Evolutionary conservation across 106 monocot genomes (phyloP).

Genomic region (Dioscorea alata): DNA sequence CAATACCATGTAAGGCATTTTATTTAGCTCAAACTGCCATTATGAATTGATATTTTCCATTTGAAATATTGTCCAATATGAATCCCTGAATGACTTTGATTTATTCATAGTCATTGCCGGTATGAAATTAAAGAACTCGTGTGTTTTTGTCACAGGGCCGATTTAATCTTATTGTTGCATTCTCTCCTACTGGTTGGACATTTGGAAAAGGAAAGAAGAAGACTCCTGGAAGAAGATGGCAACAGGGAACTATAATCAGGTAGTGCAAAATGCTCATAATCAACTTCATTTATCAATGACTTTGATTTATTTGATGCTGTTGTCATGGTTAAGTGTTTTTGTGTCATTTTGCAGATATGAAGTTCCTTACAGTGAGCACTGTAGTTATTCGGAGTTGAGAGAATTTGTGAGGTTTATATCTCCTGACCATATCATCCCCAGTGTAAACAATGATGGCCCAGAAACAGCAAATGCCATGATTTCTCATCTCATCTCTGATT

Average conservation of each 20-base stretch:
- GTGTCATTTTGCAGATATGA: conserved; percentile 53
- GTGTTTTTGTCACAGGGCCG: conserved; percentile 29
- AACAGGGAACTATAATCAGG: conserved; percentile 96
- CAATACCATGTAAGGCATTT: conserved; percentile 67
- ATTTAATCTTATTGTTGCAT: conserved; percentile 87
- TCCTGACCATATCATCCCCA: conserved; percentile 83
- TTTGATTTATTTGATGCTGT: too few species aligned
- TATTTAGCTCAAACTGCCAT: background rate
- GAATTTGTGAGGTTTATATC: conserved; percentile 80
- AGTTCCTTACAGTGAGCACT: conserved; percentile 97
- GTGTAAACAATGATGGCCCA: conserved; percentile 85
- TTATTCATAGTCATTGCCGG: background rate
- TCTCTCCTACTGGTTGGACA: conserved; percentile 97
- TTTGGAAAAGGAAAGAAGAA: conserved; percentile 89
- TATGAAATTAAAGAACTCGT: background rate
- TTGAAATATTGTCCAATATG: background rate
- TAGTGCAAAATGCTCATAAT: background rate
- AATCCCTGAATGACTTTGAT: background rate
- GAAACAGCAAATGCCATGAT: conserved; percentile 71
- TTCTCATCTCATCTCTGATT: conserved; percentile 53
- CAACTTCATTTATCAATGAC: too few species aligned
- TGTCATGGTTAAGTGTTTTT: too few species aligned
- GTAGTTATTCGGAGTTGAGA: conserved; percentile 75
- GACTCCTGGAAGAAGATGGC: conserved; percentile 76
- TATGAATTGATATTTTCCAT: background rate